Evolutionary conservation across 2,329 filamentous ascomycete species (phyloP).

Genomic region (Amauroascus verrucosus): DNA sequence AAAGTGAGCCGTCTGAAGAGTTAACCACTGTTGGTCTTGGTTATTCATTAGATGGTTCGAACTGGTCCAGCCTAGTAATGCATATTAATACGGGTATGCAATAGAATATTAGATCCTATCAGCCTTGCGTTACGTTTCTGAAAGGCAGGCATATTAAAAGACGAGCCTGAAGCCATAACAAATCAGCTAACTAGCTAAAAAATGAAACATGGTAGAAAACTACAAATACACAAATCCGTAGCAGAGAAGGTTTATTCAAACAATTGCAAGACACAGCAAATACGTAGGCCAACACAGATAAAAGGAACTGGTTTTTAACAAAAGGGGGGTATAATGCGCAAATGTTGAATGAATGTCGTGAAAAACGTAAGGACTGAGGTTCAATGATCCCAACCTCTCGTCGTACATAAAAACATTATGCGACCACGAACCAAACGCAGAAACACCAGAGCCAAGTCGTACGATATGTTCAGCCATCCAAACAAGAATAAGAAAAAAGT

Average conservation of each 20-base stretch:
- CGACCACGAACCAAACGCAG: background rate
- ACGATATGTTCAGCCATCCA: background rate
- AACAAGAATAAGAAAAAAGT: no score
- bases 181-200: no score
- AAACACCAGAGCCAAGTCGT: background rate
- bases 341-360: background rate
- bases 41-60: no score
- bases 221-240: background rate
- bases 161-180: no score
- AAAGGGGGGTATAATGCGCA: background rate
- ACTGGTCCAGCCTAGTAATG: no score
- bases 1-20: no score
- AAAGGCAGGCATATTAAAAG: no score
- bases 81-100: no score
- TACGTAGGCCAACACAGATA: background rate
- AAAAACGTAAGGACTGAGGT: background rate
- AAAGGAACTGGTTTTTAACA: background rate
- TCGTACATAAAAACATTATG: background rate
- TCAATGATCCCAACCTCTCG: background rate
- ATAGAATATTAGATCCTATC: no score
- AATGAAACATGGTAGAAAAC: no score
- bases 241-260: background rate
- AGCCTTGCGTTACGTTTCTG: no score
- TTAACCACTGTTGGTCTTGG: no score
- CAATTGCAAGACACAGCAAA: background rate